These are phyloP conservation scores for Linum usitatissimum DNA, from an alignment of 345 rosid species.

Conservation along the genomic window DNA sequence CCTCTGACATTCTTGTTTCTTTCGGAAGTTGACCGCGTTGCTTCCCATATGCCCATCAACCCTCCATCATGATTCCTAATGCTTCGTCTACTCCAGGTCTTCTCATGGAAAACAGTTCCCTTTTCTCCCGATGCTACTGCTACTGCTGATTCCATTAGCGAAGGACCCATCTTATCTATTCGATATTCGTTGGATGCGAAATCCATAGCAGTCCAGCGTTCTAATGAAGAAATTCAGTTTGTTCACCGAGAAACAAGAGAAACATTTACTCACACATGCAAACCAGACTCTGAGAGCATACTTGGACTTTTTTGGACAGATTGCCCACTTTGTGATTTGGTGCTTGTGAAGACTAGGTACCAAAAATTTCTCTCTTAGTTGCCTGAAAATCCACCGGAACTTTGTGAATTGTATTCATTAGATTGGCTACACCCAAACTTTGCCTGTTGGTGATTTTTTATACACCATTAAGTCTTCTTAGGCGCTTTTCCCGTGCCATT, in stretches of 20 bases:
- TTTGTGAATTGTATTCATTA: too few species aligned
- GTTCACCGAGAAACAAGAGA: constrained; percentile 63
- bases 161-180: constrained; percentile 69
- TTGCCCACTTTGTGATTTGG: constrained; percentile 74
- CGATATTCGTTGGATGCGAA: constrained; percentile 77
- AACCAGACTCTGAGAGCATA: constrained; percentile 67
- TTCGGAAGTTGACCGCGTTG: constrained; percentile 4
- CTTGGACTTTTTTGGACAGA: constrained; percentile 97
- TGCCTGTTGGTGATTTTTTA: too few species aligned
- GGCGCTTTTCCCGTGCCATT: too few species aligned
- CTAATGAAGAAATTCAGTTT: constrained; percentile 62
- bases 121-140: constrained; percentile 53
- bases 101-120: constrained; percentile 76
- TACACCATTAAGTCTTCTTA: too few species aligned
- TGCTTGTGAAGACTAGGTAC: constrained; percentile 85
- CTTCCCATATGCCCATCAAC: background rate
- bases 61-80: background rate
- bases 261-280: constrained; percentile 50
- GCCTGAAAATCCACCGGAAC: background rate
- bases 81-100: constrained; percentile 33
- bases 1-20: background rate
- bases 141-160: constrained; percentile 55
- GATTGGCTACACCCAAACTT: too few species aligned
- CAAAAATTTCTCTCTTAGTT: constrained; percentile 9
- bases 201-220: constrained; percentile 67